These are phyloP conservation scores for Capsella rubella DNA, from an alignment of 441 rosid genomes.

Conservation along the genomic window DNA sequence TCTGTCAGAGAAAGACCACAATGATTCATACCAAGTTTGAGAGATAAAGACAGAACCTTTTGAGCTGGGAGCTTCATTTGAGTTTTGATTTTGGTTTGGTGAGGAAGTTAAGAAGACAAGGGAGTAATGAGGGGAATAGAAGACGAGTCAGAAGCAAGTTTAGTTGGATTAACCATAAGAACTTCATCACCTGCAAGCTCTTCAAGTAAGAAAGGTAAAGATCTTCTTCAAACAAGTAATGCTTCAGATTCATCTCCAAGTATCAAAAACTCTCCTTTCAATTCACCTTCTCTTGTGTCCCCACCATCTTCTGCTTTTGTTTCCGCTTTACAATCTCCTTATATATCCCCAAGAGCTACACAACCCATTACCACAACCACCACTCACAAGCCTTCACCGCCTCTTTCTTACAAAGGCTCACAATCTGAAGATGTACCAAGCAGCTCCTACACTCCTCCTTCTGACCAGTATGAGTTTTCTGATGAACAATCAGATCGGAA, in stretches of 20 bases:
- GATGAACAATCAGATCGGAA: conserved; percentile 73
- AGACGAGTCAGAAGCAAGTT: conserved; percentile 49
- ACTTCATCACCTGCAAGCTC: conserved; percentile 52
- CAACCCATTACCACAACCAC: conserved; percentile 30
- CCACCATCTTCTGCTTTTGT: conserved; percentile 98
- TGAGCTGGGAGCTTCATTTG: conserved; percentile 34
- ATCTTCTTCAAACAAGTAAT: conserved; percentile 31
- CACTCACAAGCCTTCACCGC: conserved; percentile 51
- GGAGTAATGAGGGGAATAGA: conserved; percentile 40
- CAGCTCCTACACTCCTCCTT: conserved; percentile 89
- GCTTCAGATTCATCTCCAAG: conserved; percentile 58
- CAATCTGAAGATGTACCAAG: conserved; percentile 83
- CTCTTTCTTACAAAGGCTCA: conserved; percentile 57
- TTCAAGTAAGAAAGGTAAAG: conserved; percentile 51
- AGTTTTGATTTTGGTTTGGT: conserved; percentile 22
- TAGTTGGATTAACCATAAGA: conserved; percentile 69
- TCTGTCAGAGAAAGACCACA: conserved; percentile 50
- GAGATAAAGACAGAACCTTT: conserved; percentile 39
- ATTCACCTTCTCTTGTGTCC: conserved; percentile 80
- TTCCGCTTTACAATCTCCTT: conserved; percentile 93
- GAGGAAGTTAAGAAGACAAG: conserved; percentile 27
- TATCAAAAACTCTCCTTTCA: conserved; percentile 55
- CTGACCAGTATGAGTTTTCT: conserved; percentile 79
- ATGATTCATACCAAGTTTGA: conserved; percentile 39
- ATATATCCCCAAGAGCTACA: conserved; percentile 85